Base-by-base conservation (phyloP, 768 basidiomycete genomes). In the Rhizopogon sp. region DNA sequence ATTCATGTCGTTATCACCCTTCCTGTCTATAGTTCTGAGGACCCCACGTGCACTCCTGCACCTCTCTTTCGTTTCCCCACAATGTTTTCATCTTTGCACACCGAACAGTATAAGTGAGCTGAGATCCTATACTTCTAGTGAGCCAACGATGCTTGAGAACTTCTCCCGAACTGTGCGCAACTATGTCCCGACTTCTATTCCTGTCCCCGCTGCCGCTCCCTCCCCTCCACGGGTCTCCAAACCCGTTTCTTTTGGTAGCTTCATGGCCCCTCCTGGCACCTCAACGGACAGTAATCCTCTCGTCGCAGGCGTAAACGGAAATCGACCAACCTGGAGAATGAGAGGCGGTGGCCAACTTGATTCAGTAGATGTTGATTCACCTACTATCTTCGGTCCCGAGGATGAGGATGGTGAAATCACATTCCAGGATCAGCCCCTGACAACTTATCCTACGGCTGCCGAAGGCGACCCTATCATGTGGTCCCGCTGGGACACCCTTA, bases 161-260 rank as follows among this genome's bases (percentile, higher is more conserved):
- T 72, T 84, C 58, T 79, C 82, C 9, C 76, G 77, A 17, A 75
- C 80, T 9, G 70, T 84, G 28, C 78, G 81, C 44, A 75, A 71
- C 57, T 83, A 83, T 53, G 77, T 81, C 7, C 82, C 81, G 3
- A 71, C 76, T 16, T 76, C 78, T 7, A 78, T 81, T 50, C 70
- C 78, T 13, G 75, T 82, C 29, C 75, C 81, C 1, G 65, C 71
- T 2, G 74, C 79, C 1, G 67, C 72, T 1, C 78, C 80, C 14
- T 74, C 80, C 16, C 77, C 79, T 0, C 77, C 79, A 1, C 72
- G 74, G 13, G 74, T 81, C 25, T 81, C 81, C 5, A 70, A 74
- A 11, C 81, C 79, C 0, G 62, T 79, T 29, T 77, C 75, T 0
- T 78, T 76, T 50, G 80, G 79, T 14, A 74, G 63, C 41, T 78